Evolutionary conservation across 805 yeast genomes (phyloP).

Genomic region (Saccharomycopsis olivae): DNA sequence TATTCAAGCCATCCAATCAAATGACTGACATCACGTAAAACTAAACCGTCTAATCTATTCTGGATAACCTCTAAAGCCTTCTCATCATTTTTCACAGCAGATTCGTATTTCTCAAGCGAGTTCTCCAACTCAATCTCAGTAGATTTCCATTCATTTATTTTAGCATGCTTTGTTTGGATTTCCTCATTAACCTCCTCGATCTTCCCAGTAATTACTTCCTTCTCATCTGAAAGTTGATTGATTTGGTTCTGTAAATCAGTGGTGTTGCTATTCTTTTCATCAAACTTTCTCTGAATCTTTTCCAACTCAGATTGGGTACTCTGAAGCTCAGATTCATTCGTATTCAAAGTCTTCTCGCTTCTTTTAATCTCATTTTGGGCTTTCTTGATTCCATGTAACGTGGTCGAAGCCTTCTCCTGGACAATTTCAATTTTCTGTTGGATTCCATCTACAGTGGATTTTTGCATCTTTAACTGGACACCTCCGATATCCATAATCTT

Average conservation of each 20-base stretch:
- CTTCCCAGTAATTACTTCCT: too few species aligned
- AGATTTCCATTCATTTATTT: constrained; percentile 48
- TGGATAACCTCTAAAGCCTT: constrained; percentile 30
- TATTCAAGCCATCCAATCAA: constrained; percentile 38
- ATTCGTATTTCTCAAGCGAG: constrained; percentile 47
- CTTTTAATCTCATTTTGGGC: constrained; percentile 54
- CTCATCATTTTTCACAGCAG: constrained; percentile 28
- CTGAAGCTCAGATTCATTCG: constrained; percentile 37
- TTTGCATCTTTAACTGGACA: constrained; percentile 65
- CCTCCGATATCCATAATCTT: constrained; percentile 90
- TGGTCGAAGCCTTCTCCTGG: constrained; percentile 45
- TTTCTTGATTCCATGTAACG: constrained; percentile 46
- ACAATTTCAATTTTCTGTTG: constrained; percentile 54
- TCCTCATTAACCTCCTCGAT: constrained; percentile 31
- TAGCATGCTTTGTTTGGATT: constrained; percentile 30
- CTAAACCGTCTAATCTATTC: constrained; percentile 32
- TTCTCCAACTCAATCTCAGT: constrained; percentile 57
- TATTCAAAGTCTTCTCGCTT: constrained; percentile 35
- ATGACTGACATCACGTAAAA: constrained; percentile 43
- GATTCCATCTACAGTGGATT: constrained; percentile 70
- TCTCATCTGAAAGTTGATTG: constrained; percentile 22
- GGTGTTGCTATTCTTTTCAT: too few species aligned
- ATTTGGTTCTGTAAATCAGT: constrained; percentile 20
- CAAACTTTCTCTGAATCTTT: constrained; percentile 21
- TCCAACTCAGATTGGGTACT: constrained; percentile 27